phyloP scores from a whole-genome alignment of 148 eudicot genomes.

The Chenopodium quinoa region DNA sequence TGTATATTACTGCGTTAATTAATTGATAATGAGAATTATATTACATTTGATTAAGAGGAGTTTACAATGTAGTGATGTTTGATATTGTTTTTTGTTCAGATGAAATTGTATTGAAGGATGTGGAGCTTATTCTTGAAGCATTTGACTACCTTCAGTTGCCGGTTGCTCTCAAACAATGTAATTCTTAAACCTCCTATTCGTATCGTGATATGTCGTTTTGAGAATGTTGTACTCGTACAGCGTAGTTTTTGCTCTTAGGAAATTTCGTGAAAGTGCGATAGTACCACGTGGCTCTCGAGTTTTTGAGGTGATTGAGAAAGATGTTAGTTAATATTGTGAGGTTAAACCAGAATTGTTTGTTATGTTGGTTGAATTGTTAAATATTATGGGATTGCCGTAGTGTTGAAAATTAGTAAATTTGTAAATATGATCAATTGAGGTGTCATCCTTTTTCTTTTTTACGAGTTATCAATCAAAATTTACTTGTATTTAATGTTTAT shows the following conservation, averaged over 20 bases:
- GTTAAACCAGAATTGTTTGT: neutral
- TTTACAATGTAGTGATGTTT: no score
- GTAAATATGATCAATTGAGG: no score
- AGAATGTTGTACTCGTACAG: neutral
- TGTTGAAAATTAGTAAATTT: no score
- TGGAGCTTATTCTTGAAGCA: neutral
- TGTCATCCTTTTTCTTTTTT: no score
- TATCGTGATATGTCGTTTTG: neutral
- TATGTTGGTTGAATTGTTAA: no score
- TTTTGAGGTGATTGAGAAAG: neutral
- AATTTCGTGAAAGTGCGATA: no score
- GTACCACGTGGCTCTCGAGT: neutral
- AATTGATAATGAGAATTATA: neutral
- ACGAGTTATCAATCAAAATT: no score
- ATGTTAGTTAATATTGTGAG: neutral
- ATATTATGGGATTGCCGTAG: no score
- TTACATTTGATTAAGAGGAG: neutral
- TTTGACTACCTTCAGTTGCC: neutral
- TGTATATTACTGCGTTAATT: slow-evolving; percentile 31
- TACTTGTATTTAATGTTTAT: no score
- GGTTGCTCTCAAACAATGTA: neutral
- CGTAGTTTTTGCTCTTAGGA: no score
- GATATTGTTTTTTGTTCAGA: neutral
- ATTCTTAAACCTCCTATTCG: neutral
- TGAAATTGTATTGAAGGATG: neutral